Evolutionary conservation across 192 early-diverging fungal genomes (phyloP).

Genomic region (Coemansia sp.): DNA sequence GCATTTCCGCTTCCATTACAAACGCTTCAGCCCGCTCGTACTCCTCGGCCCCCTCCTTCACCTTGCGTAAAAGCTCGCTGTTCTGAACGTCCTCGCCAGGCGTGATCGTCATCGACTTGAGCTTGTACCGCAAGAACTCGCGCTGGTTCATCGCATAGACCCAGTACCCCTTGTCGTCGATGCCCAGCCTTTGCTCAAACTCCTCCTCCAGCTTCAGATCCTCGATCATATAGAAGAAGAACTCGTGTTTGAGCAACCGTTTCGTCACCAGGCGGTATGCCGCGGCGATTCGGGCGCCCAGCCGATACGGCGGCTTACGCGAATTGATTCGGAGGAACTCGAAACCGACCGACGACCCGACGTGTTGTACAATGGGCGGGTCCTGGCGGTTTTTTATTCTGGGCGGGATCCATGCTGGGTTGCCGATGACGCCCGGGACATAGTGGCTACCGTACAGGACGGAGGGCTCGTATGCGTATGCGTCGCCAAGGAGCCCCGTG

Average conservation of each 20-base stretch:
- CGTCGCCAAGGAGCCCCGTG: conserved; percentile 33
- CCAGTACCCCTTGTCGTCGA: conserved; percentile 47
- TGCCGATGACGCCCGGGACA: conserved; percentile 35
- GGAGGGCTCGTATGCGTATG: conserved; percentile 29
- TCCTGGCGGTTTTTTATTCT: conserved; percentile 21
- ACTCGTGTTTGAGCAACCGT: conserved; percentile 33
- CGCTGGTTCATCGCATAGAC: conserved; percentile 47
- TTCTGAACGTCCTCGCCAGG: conserved; percentile 11
- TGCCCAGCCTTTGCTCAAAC: conserved; percentile 48
- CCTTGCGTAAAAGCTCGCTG: not conserved
- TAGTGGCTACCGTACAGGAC: conserved; percentile 7
- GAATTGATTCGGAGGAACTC: conserved; percentile 44
- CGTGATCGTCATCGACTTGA: conserved; percentile 11
- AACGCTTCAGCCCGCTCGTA: conserved; percentile 13
- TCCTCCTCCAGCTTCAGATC: conserved; percentile 50
- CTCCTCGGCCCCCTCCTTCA: conserved; percentile 16
- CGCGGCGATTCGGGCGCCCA: conserved; percentile 27
- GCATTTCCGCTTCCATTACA: conserved; percentile 4
- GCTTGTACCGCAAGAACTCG: conserved; percentile 35
- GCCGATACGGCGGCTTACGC: conserved; percentile 53
- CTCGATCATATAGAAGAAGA: conserved; percentile 36
- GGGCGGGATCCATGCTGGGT: conserved; percentile 46
- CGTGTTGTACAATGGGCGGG: conserved; percentile 51
- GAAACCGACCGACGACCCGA: conserved; percentile 36
- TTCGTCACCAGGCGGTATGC: conserved; percentile 16